Conservation (phyloP, 345 rosid genomes). For the Melaleuca quinquenervia region DNA sequence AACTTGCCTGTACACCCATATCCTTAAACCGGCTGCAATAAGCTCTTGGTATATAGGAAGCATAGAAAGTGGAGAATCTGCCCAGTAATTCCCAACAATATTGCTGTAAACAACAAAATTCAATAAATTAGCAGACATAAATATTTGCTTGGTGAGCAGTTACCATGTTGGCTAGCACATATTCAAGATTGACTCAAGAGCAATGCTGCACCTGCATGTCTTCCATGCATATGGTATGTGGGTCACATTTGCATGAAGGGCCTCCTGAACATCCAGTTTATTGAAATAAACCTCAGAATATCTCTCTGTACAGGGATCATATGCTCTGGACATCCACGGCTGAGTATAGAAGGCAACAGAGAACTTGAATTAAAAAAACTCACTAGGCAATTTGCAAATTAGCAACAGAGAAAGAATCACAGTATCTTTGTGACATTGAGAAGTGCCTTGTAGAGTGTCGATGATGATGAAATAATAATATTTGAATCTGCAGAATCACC, state of each 20-base stretch:
- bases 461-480: neutral
- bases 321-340: slow-evolving; percentile 98
- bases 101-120: slow-evolving; percentile 28
- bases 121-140: neutral
- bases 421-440: neutral
- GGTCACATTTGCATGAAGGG: slow-evolving; percentile 86
- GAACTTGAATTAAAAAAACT: neutral
- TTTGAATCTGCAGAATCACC: neutral
- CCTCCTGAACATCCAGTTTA: slow-evolving; percentile 80
- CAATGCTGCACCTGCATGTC: slow-evolving; percentile 57
- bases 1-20: slow-evolving; percentile 83
- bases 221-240: slow-evolving; percentile 65
- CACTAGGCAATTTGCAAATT: neutral
- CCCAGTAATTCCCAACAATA: slow-evolving; percentile 59
- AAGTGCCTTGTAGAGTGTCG: neutral
- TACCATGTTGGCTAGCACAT: neutral
- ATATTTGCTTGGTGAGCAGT: neutral
- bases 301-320: slow-evolving; percentile 94
- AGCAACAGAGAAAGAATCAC: neutral
- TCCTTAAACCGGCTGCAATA: slow-evolving; percentile 62
- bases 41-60: slow-evolving; percentile 91
- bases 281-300: slow-evolving; percentile 71
- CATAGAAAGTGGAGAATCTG: slow-evolving; percentile 82
- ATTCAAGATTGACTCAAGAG: neutral
- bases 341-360: slow-evolving; percentile 15